phyloP scores from a whole-genome alignment of 257 asterid genomes.

The Plantago elongata region DNA sequence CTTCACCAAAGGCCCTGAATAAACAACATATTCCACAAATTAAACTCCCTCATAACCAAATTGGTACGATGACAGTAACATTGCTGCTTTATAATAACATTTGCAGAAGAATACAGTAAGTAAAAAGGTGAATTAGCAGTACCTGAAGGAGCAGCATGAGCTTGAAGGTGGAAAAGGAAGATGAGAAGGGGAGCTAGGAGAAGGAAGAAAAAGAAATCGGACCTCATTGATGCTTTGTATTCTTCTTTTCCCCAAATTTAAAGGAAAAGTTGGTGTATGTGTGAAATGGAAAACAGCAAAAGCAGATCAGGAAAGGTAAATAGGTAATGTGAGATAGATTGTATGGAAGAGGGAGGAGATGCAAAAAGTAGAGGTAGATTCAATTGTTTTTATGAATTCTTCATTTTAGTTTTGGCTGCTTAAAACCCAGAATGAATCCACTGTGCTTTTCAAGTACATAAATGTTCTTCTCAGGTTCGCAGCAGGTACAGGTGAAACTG shows the following conservation, averaged over 20 bases:
- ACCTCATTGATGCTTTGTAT: constrained; percentile 31
- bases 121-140: background rate
- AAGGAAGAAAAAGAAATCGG: constrained; percentile 37
- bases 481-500: no score
- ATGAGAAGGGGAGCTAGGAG: constrained; percentile 37
- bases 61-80: background rate
- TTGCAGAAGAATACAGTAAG: background rate
- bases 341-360: no score
- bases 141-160: constrained; percentile 92
- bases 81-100: no score
- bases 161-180: constrained; percentile 45
- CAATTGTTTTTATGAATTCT: no score
- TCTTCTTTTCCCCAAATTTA: constrained; percentile 16
- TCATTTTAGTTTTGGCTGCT: no score
- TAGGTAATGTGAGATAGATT: no score
- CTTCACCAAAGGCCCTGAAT: constrained; percentile 79
- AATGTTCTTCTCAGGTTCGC: no score
- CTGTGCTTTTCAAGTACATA: no score
- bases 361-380: no score
- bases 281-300: no score
- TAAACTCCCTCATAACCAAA: background rate
- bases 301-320: no score
- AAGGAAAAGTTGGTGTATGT: background rate
- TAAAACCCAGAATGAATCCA: no score
- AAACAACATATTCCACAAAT: background rate